Evolutionary conservation across 176 grass and related monocot species (phyloP).

Genomic region (Rhynchospora breviuscula): DNA sequence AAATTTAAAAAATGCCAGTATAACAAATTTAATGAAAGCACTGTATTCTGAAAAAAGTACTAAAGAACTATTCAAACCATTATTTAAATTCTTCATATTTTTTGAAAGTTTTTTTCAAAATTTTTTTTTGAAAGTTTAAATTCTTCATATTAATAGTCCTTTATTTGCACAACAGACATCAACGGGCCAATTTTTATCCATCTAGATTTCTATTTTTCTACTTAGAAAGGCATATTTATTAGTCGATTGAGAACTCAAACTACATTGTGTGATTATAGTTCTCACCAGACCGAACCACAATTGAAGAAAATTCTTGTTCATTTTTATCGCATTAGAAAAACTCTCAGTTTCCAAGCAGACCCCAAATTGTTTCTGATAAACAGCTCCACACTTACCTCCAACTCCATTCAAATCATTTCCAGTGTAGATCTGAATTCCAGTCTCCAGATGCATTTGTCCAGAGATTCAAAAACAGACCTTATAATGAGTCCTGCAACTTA

Average conservation of each 20-base stretch:
- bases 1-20: background rate
- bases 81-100: no score
- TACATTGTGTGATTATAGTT: constrained; percentile 81
- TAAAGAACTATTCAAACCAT: no score
- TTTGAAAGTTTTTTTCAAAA: no score
- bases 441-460: constrained; percentile 68
- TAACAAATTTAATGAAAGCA: no score
- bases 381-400: constrained; percentile 53
- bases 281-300: constrained; percentile 56
- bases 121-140: no score
- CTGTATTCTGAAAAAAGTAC: no score
- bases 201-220: background rate
- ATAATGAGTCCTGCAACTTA: constrained; percentile 44
- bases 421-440: no score
- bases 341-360: constrained; percentile 91
- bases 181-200: background rate
- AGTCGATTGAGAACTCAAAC: constrained; percentile 49
- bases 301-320: constrained; percentile 50
- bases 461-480: constrained; percentile 41
- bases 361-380: constrained; percentile 55
- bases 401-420: constrained; percentile 60
- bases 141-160: background rate
- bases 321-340: constrained; percentile 87
- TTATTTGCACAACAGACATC: constrained; percentile 17
- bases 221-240: background rate